A percentile compares a stretch with the other conserved stretches of the same genome.
These are phyloP conservation scores for Acacia concinna DNA, from an alignment of 331 rosid species.

Conservation along the genomic window DNA sequence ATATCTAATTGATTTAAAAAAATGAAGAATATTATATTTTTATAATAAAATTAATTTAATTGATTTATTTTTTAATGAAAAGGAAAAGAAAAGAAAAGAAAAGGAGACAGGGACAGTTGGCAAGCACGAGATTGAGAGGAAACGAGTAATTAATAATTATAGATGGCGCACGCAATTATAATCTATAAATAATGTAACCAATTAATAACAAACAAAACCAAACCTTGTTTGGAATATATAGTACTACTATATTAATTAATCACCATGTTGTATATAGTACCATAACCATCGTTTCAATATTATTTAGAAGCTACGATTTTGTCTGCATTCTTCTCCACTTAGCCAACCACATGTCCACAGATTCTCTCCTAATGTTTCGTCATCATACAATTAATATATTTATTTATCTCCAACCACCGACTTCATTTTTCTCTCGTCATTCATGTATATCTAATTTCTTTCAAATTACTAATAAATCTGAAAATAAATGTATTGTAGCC, in stretches of 20 bases:
- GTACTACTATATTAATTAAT: neutral
- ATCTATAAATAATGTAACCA: neutral
- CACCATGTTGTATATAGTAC: neutral
- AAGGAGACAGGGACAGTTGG: neutral
- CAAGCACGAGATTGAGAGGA: neutral
- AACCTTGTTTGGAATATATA: neutral
- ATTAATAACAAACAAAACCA: neutral
- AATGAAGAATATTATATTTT: neutral
- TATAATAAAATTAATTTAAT: neutral
- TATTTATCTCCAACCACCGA: neutral
- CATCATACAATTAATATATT: neutral
- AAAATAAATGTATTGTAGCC: neutral
- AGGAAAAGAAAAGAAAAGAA: neutral
- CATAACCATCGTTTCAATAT: neutral
- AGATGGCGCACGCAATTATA: neutral
- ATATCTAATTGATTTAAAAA: too few relatives aligned
- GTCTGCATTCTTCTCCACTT: conserved; percentile 19
- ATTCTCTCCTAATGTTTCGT: neutral
- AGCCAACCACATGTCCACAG: conserved; percentile 28
- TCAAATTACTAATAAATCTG: neutral
- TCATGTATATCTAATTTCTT: neutral
- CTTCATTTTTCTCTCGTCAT: neutral
- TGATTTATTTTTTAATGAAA: neutral
- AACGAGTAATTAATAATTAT: neutral
- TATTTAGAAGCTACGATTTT: conserved; percentile 36